These are phyloP conservation scores for Alternaria arbusti DNA, from an alignment of 2,329 filamentous ascomycete species.

Conservation along the genomic window DNA sequence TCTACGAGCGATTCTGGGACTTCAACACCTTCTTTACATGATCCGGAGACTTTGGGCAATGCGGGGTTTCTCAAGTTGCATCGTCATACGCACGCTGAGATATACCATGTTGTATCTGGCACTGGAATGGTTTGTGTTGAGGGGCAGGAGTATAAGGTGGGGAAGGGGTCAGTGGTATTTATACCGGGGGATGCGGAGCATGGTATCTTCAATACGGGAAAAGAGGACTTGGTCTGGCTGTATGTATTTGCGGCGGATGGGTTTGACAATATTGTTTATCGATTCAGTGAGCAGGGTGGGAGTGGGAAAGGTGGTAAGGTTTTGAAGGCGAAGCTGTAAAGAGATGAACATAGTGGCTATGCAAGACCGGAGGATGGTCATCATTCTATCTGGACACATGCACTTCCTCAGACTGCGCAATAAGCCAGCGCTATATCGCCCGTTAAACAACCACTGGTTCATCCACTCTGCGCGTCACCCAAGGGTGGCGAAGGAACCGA, in stretches of 20 bases:
- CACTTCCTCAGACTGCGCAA: neutral
- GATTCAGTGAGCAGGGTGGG: conserved; percentile 29
- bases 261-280: conserved; percentile 51
- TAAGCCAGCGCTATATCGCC: neutral
- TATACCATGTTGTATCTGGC: conserved; percentile 52
- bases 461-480: neutral
- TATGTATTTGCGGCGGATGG: conserved; percentile 50
- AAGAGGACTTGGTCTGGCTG: conserved; percentile 47
- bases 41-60: conserved; percentile 37
- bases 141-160: conserved; percentile 40
- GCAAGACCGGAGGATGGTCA: neutral
- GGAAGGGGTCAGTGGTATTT: conserved; percentile 47
- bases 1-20: neutral
- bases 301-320: neutral
- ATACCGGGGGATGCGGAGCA: conserved; percentile 55
- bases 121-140: conserved; percentile 49
- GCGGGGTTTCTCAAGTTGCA: conserved; percentile 40
- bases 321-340: neutral
- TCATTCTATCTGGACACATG: neutral
- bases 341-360: neutral
- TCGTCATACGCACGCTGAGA: conserved; percentile 52
- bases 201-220: conserved; percentile 38
- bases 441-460: neutral
- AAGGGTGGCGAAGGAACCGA: too few relatives aligned
- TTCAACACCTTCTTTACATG: neutral